These are phyloP conservation scores for Fusarium clavum DNA, from an alignment of 2,329 filamentous ascomycete species.

Conservation along the genomic window DNA sequence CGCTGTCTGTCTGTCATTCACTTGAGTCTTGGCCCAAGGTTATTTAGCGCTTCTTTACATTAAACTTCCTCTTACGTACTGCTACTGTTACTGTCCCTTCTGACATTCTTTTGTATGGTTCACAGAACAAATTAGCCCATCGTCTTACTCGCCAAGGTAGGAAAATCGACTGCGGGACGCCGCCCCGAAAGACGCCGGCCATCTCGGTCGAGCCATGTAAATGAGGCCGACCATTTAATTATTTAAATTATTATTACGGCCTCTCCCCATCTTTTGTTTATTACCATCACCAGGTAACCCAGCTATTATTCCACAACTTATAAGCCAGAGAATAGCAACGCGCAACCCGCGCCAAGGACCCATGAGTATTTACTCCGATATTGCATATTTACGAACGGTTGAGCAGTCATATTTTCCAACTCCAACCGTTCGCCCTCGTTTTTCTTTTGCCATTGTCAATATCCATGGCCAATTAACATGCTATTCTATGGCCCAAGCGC, in stretches of 20 bases:
- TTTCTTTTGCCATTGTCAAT: slow-evolving; percentile 9
- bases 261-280: slow-evolving; percentile 37
- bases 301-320: slow-evolving; percentile 31
- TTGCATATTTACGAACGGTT: slow-evolving; percentile 1
- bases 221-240: slow-evolving; percentile 33
- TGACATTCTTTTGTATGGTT: background rate
- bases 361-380: slow-evolving; percentile 4
- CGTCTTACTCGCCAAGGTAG: slow-evolving; percentile 25
- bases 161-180: slow-evolving; percentile 26
- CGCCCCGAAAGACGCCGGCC: slow-evolving; percentile 30
- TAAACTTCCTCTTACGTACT: slow-evolving; percentile 4
- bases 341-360: background rate
- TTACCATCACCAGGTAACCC: slow-evolving; percentile 3
- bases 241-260: slow-evolving; percentile 7
- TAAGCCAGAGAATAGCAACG: slow-evolving; percentile 17
- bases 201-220: slow-evolving; percentile 26
- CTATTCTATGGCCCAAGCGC: slow-evolving; percentile 29
- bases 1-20: background rate
- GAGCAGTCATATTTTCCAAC: slow-evolving; percentile 7
- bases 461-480: slow-evolving; percentile 21
- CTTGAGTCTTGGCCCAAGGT: background rate
- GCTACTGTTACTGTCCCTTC: background rate
- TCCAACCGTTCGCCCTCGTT: slow-evolving; percentile 2
- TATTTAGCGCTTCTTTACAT: slow-evolving; percentile 24
- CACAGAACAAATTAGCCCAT: slow-evolving; percentile 29